Percentiles rank a stretch among this genome's conserved stretches.
Evolutionary conservation across 2,329 filamentous ascomycete species (phyloP).

Genomic region (Monosporascus sp.): DNA sequence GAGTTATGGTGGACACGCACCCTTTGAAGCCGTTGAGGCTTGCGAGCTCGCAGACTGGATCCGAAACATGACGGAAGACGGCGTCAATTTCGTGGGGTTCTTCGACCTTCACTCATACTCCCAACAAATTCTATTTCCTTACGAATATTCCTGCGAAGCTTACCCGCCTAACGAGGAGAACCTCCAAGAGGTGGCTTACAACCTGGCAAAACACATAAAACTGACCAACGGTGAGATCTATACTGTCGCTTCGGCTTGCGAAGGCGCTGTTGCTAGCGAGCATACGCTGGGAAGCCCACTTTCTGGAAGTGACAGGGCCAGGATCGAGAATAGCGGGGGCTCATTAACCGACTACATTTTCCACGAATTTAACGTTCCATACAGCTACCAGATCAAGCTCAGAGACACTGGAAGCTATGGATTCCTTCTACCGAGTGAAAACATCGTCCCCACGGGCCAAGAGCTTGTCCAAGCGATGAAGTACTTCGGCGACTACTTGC

Average conservation of each 20-base stretch:
- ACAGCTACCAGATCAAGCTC: constrained; percentile 90
- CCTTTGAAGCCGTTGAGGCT: constrained; percentile 81
- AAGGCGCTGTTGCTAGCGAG: constrained; percentile 58
- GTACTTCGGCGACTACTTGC: constrained; percentile 76
- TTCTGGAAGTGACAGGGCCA: constrained; percentile 30
- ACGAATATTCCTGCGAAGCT: constrained; percentile 74
- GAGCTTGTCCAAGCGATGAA: constrained; percentile 80
- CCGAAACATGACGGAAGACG: constrained; percentile 65
- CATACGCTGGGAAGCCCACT: constrained; percentile 17
- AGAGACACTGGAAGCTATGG: constrained; percentile 92
- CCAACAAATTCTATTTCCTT: constrained; percentile 90
- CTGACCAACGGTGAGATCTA: constrained; percentile 72
- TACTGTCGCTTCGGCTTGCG: constrained; percentile 77
- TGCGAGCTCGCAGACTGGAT: constrained; percentile 75
- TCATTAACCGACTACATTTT: constrained; percentile 95
- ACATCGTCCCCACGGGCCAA: constrained; percentile 84
- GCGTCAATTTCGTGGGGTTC: constrained; percentile 74
- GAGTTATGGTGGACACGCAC: constrained; percentile 75
- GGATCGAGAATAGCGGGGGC: constrained; percentile 71
- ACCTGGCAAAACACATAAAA: constrained; percentile 83
- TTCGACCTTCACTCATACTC: constrained; percentile 93
- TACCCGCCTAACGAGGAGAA: constrained; percentile 85
- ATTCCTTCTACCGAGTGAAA: constrained; percentile 78
- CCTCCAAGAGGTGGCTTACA: constrained; percentile 81
- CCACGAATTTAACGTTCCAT: constrained; percentile 74